Conservation (phyloP, 257 asterid genomes). For the Eustoma russellianum region DNA sequence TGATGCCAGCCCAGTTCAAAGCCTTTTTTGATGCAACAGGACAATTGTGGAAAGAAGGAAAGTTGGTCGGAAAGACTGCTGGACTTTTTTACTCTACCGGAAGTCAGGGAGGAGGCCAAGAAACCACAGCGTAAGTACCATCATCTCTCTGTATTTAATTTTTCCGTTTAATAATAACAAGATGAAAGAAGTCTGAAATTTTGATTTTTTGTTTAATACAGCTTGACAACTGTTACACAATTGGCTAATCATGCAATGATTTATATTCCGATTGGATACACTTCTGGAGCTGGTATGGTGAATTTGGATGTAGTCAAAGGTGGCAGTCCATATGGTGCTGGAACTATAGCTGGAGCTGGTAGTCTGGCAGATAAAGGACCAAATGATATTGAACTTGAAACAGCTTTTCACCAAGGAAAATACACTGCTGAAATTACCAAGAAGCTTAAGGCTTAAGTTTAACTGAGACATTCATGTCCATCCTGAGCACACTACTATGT, state of each 20-base stretch:
- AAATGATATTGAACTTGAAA: conserved; percentile 16
- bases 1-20: conserved; percentile 50
- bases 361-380: conserved; percentile 10
- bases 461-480: neutral
- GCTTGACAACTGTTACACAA: conserved; percentile 57
- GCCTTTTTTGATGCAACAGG: conserved; percentile 47
- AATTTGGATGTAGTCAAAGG: conserved; percentile 36
- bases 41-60: conserved; percentile 34
- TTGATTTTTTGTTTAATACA: conserved; percentile 7
- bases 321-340: conserved; percentile 34
- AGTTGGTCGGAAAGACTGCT: conserved; percentile 46
- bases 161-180: no score
- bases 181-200: neutral
- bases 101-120: conserved; percentile 56
- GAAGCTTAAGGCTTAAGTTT: conserved; percentile 15
- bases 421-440: conserved; percentile 22
- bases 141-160: neutral
- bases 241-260: conserved; percentile 60
- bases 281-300: conserved; percentile 56
- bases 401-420: conserved; percentile 26
- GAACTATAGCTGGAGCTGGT: conserved; percentile 34
- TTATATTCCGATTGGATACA: conserved; percentile 55
- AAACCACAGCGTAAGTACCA: conserved; percentile 35
- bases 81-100: conserved; percentile 45
- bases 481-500: no score